Evolutionary conservation across 176 grass and related monocot genomes (phyloP), one percentile per base, ranked within the genome.

Genomic region (Raddia distichophylla): DNA sequence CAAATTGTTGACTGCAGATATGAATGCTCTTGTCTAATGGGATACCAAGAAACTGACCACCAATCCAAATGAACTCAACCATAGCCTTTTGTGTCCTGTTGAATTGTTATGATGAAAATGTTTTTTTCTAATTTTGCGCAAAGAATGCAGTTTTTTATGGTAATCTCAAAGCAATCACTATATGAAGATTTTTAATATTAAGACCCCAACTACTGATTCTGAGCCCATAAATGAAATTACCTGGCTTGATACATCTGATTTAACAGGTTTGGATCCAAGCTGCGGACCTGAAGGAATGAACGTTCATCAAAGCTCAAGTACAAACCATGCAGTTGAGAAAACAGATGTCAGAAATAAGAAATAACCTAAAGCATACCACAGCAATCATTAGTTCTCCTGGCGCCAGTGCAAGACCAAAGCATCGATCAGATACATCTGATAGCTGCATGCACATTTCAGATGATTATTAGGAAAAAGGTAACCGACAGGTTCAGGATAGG

Each of bases 171-270:
- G 12, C 34, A 60, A 80, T 33, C 10, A 79, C 34, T 71, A 47
- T 37, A 40, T 61, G 34, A 72, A 46, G 1, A 86, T 66, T 62
- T 50, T 4, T 58, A 67, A 40, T 40, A 40, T 40, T 10, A 71
- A 54, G 13, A 59, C 43, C 8, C 33, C 44, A 51, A 70, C 73
- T 72, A 64, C 49, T 17, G 57, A 34, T 27, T 86, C 65, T 53
- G 43, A 58, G 73, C 64, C 37, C 6, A 40, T 54, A 78, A 78
- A 69, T 17, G 78, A 69, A 50, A 79, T 80, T 80, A 98, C 95
- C 90, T 94, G 88, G 84, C 90, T 83, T 98, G 90, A 91, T 98
- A 98, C 92, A 98, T 98, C 82, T 86, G 95, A 61, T 98, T 83
- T 83, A 98, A 70, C 56, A 94, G 81, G 53, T 89, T 86, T 3